Base-by-base conservation (phyloP, 2,329 filamentous ascomycete genomes). In the Neonectria neomacrospora region DNA sequence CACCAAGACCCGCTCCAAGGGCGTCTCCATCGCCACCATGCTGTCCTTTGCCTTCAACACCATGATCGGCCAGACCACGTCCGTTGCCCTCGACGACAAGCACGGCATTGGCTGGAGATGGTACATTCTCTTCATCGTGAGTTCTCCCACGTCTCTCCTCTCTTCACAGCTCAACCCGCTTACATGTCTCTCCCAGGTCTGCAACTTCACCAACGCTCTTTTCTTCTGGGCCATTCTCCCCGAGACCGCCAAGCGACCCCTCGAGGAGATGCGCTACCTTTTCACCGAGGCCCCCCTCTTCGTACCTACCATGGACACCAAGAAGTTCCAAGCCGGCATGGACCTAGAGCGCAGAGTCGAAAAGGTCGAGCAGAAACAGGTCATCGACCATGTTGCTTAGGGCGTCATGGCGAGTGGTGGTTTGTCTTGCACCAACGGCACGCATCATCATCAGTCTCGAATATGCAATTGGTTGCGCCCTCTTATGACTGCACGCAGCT, bases 21-120 rank as follows among this genome's bases (percentile, higher is more conserved):
- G 90, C 70, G 91, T 94, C 1, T 90, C 89, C 1, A 88, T 93
- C 65, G 90, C 90, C 0, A 91, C 89, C 5, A 92, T 93, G 90
- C 83, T 81, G 1, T 88, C 84, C 11, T 93, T 91, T 75, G 90
- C 90, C 2, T 93, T 91, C 80, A 92, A 92, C 79, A 92, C 90
- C 30, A 87, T 92, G 85, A 92, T 92, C 59, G 89, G 89, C 1
- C 71, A 75, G 74, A 84, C 89, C 10, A 92, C 89, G 0, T 85
- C 85, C 3, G 86, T 88, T 3, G 82, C 82, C 4, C 79, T 84
- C 44, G 75, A 77, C 8, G 74, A 78, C 28, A 65, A 79, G 67
- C 71, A 57, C n/a, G 77, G 75, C n/a, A 78, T 83, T 50, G 80
- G 80, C 54, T 85, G 81, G 78, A 73, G 74, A 48, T 85, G 76